phyloP scores from a whole-genome alignment of 306 rosid genomes.

The Astragalus membranaceus region DNA sequence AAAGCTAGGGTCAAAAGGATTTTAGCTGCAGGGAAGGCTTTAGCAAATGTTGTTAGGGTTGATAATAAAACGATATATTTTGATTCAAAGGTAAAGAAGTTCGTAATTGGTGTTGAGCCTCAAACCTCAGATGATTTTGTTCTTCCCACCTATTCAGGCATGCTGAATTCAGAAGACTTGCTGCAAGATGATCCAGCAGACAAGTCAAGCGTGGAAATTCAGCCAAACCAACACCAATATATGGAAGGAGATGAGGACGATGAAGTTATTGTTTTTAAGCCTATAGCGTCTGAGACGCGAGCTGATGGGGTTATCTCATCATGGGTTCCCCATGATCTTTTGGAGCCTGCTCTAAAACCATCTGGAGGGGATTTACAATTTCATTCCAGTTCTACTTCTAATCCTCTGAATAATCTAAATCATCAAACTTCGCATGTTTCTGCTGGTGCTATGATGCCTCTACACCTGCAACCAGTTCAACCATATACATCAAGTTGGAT shows the following conservation, averaged over 20 bases:
- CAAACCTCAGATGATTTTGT: constrained; percentile 32
- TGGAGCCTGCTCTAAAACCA: constrained; percentile 36
- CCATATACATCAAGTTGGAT: constrained; percentile 45
- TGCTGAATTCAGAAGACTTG: constrained; percentile 16
- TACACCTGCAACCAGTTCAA: constrained; percentile 38
- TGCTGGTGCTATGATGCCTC: constrained; percentile 35
- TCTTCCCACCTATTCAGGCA: constrained; percentile 28
- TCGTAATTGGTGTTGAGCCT: constrained; percentile 52
- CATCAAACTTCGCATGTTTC: constrained; percentile 39
- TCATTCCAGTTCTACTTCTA: constrained; percentile 27
- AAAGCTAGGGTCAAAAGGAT: constrained; percentile 71
- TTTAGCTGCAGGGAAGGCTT: constrained; percentile 80
- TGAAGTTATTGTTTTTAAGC: constrained; percentile 91
- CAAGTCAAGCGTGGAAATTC: constrained; percentile 26
- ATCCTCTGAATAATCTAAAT: constrained; percentile 25
- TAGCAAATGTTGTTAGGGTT: constrained; percentile 59
- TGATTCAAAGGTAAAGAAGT: constrained; percentile 60
- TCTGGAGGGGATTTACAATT: constrained; percentile 42
- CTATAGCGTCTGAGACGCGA: constrained; percentile 58
- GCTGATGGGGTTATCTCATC: constrained; percentile 39
- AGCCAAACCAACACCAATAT: constrained; percentile 34
- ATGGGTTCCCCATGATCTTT: constrained; percentile 36
- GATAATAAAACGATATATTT: constrained; percentile 50
- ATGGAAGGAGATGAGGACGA: constrained; percentile 81
- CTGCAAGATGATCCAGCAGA: constrained; percentile 38